Evolutionary conservation across 495 filamentous ascomycete species (phyloP).

Genomic region (Penicillium subrubescens): DNA sequence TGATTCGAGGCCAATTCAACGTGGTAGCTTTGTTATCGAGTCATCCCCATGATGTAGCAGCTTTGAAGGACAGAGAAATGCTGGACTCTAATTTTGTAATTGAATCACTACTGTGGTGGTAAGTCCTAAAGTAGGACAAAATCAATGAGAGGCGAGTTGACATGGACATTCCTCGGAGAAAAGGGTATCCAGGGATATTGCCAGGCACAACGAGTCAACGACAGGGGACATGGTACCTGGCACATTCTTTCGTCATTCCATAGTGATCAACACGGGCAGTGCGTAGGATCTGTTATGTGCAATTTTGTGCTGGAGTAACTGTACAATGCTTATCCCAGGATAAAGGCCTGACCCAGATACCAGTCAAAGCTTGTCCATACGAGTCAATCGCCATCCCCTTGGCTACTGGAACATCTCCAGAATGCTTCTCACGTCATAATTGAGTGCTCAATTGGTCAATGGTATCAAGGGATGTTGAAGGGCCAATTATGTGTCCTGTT

Average conservation of each 20-base stretch:
- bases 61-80: background rate
- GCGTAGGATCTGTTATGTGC: background rate
- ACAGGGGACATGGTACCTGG: slow-evolving; percentile 20
- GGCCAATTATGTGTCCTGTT: slow-evolving; percentile 15
- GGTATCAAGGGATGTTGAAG: slow-evolving; percentile 26
- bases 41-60: background rate
- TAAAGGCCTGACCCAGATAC: slow-evolving; percentile 9
- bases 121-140: background rate
- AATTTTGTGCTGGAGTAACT: no score
- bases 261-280: slow-evolving; percentile 13
- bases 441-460: background rate
- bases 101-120: background rate
- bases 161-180: slow-evolving; percentile 25
- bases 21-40: background rate
- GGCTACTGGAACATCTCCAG: slow-evolving; percentile 9
- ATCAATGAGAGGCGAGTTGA: background rate
- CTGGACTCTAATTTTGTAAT: background rate
- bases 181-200: slow-evolving; percentile 23
- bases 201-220: slow-evolving; percentile 7
- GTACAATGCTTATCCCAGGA: background rate
- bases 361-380: slow-evolving; percentile 20
- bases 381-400: background rate
- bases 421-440: slow-evolving; percentile 27
- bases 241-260: slow-evolving; percentile 33
- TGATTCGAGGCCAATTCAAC: no score